Conservation (phyloP, 73 alveolate genomes). For the Tetrahymena borealis region DNA sequence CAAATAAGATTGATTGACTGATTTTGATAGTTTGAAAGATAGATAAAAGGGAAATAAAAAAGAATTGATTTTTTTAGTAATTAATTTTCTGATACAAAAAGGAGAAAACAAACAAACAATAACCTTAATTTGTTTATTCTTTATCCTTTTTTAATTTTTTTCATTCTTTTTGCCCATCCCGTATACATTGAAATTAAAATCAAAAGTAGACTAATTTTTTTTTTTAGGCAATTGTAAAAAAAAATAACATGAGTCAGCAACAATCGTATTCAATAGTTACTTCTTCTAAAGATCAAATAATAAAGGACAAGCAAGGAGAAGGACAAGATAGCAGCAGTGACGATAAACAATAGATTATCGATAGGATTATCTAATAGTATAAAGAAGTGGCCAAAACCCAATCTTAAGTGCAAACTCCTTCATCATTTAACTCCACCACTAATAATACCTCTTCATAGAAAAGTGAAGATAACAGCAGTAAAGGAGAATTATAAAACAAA, state of each 20-base stretch:
- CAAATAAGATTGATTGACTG: too few relatives aligned
- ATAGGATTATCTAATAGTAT: neutral
- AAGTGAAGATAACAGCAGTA: too few relatives aligned
- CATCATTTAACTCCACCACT: neutral
- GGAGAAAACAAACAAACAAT: neutral
- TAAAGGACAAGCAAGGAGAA: neutral
- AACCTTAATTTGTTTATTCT: neutral
- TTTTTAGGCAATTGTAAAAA: neutral
- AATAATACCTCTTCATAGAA: neutral
- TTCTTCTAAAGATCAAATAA: neutral
- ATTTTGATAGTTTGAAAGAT: too few relatives aligned
- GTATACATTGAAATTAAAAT: neutral
- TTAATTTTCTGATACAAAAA: neutral
- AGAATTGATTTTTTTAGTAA: too few relatives aligned
- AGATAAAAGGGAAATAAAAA: too few relatives aligned
- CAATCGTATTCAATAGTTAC: neutral
- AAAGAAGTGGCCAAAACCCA: neutral
- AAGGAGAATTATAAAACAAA: neutral
- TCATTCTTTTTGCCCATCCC: too few relatives aligned
- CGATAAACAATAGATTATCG: neutral
- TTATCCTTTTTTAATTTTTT: neutral
- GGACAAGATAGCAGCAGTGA: neutral
- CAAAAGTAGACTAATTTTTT: neutral
- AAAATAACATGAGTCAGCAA: neutral
- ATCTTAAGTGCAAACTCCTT: neutral